Percentiles rank a stretch among this genome's conserved stretches.
Evolutionary conservation across 1,284 basidiomycete genomes (phyloP).

Genomic region (Earliella scabrosa): DNA sequence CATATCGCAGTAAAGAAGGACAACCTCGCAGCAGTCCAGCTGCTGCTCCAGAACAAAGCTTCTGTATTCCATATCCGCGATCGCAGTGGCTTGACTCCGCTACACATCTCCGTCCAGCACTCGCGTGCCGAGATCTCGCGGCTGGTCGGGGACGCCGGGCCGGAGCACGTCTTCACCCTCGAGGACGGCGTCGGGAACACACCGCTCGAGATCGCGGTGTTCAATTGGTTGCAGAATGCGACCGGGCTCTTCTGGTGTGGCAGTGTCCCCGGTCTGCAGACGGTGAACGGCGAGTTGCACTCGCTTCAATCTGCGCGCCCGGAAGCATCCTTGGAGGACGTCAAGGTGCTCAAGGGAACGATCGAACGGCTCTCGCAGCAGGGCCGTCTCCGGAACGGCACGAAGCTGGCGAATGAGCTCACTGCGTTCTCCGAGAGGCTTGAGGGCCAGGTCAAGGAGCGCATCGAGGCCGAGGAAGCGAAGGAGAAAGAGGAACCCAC

Average conservation of each 20-base stretch:
- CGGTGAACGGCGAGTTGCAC: neutral
- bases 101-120: slow-evolving; percentile 48
- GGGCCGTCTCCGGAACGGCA: slow-evolving; percentile 38
- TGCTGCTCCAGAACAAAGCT: slow-evolving; percentile 42
- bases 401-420: slow-evolving; percentile 39
- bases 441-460: slow-evolving; percentile 35
- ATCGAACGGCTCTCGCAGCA: slow-evolving; percentile 37
- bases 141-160: slow-evolving; percentile 41
- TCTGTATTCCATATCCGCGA: slow-evolving; percentile 42
- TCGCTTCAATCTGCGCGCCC: neutral
- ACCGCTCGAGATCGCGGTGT: slow-evolving; percentile 47
- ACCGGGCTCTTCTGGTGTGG: slow-evolving; percentile 7
- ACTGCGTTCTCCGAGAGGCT: slow-evolving; percentile 37
- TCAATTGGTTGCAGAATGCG: slow-evolving; percentile 23
- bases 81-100: slow-evolving; percentile 47
- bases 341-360: slow-evolving; percentile 39
- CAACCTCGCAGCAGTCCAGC: slow-evolving; percentile 30
- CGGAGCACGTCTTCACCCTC: slow-evolving; percentile 42
- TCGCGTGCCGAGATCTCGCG: slow-evolving; percentile 40
- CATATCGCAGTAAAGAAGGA: slow-evolving; percentile 48
- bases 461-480: slow-evolving; percentile 25
- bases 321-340: slow-evolving; percentile 27
- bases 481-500: no score
- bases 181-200: slow-evolving; percentile 63
- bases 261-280: no score